Conservation (phyloP, 2,329 filamentous ascomycete species). For the Lecanicillium sp. region DNA sequence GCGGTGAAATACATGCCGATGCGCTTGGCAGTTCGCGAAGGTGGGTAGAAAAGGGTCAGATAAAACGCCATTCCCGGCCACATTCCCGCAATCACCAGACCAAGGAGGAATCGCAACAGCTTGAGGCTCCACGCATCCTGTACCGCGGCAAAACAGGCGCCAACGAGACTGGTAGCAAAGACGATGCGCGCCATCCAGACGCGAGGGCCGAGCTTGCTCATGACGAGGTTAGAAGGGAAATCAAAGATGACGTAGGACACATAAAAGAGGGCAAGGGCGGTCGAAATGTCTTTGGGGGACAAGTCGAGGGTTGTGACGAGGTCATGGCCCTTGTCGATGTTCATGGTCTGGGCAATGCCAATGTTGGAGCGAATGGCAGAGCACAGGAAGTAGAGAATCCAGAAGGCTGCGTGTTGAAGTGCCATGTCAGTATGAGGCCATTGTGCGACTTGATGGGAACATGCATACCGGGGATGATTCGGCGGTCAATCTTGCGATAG, state of each 20-base stretch:
- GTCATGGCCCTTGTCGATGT: conserved; percentile 61
- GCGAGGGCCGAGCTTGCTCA: conserved; percentile 77
- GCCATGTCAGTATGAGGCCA: conserved; percentile 2
- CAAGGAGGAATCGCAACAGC: conserved; percentile 77
- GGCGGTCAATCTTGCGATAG: conserved; percentile 49
- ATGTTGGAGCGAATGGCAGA: conserved; percentile 89
- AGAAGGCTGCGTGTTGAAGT: conserved; percentile 55
- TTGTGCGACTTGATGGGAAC: neutral
- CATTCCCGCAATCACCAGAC: conserved; percentile 84
- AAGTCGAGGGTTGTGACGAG: conserved; percentile 64
- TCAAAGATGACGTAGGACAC: conserved; percentile 89
- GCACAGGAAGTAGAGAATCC: conserved; percentile 85
- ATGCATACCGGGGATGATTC: conserved; percentile 49
- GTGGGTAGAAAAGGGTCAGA: conserved; percentile 84
- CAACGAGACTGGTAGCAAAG: conserved; percentile 77
- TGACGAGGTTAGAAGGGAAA: conserved; percentile 78
- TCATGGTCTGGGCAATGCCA: conserved; percentile 93
- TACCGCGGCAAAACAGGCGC: conserved; percentile 75
- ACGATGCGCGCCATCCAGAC: conserved; percentile 92
- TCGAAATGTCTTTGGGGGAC: conserved; percentile 70
- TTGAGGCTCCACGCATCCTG: conserved; percentile 79
- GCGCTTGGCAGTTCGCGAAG: conserved; percentile 75
- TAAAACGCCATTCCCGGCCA: conserved; percentile 96
- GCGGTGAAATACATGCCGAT: conserved; percentile 89
- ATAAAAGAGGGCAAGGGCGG: conserved; percentile 81